A percentile compares a stretch with the other conserved stretches of the same genome.
These are phyloP conservation scores for Aspergillus sp. DNA, from an alignment of 2,329 filamentous ascomycete genomes.

Conservation along the genomic window DNA sequence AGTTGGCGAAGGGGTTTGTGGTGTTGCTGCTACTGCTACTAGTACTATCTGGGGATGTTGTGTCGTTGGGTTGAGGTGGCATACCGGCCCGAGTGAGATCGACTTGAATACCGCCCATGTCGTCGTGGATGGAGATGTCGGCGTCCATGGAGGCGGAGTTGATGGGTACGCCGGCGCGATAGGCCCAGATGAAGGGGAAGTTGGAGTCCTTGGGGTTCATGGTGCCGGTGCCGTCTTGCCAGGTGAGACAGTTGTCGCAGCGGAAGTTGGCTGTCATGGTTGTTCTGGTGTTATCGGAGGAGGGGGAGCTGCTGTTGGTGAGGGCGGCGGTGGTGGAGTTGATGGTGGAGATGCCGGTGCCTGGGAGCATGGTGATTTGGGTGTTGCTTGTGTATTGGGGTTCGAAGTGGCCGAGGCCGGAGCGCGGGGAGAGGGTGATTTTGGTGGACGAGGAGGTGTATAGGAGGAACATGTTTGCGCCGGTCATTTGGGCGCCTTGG, in stretches of 20 bases:
- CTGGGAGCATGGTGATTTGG: slow-evolving; percentile 57
- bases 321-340: not conserved
- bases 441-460: slow-evolving; percentile 59
- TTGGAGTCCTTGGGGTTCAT: slow-evolving; percentile 20
- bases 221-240: slow-evolving; percentile 20
- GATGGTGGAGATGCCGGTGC: slow-evolving; percentile 57
- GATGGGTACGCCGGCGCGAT: slow-evolving; percentile 26
- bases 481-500: slow-evolving; percentile 58
- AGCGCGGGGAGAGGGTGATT: slow-evolving; percentile 62
- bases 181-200: slow-evolving; percentile 34
- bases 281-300: slow-evolving; percentile 11
- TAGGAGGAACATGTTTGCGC: slow-evolving; percentile 63
- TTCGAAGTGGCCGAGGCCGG: slow-evolving; percentile 50
- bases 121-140: slow-evolving; percentile 28
- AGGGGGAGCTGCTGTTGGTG: slow-evolving; percentile 54
- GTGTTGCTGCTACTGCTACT: too few species aligned
- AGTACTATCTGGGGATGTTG: too few species aligned
- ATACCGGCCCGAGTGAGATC: slow-evolving; percentile 25
- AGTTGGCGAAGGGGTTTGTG: slow-evolving; percentile 24
- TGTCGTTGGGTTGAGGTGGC: not conserved
- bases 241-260: slow-evolving; percentile 35
- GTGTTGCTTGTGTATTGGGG: slow-evolving; percentile 51
- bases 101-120: slow-evolving; percentile 21
- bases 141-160: slow-evolving; percentile 23
- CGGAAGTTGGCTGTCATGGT: slow-evolving; percentile 63